Conservation (phyloP, 768 basidiomycete species). For the Termitomyces sp. region DNA sequence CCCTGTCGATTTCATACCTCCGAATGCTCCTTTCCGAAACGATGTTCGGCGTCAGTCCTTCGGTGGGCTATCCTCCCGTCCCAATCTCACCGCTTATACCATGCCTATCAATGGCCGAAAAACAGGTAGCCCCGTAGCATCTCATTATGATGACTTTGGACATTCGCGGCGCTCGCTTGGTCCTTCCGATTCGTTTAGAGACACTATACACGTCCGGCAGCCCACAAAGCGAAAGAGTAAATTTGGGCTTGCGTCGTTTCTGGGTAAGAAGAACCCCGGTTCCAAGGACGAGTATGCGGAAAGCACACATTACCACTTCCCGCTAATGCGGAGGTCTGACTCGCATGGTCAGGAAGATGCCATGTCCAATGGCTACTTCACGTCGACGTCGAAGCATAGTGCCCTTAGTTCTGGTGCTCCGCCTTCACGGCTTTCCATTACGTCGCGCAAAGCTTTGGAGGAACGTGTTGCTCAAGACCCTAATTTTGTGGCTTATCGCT, state of each 20-base stretch:
- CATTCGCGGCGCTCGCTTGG: constrained; percentile 55
- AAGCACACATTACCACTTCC: constrained; percentile 36
- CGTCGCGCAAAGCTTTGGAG: constrained; percentile 67
- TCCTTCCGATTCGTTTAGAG: constrained; percentile 31
- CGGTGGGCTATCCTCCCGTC: constrained; percentile 54
- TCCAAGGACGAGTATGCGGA: constrained; percentile 28
- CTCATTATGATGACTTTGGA: constrained; percentile 70
- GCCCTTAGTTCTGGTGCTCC: constrained; percentile 31
- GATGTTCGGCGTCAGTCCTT: constrained; percentile 75
- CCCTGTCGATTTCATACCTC: constrained; percentile 49
- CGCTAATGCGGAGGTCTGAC: constrained; percentile 37
- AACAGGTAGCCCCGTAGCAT: constrained; percentile 30
- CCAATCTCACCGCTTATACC: constrained; percentile 46
- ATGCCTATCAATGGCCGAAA: constrained; percentile 31
- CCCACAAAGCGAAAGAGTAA: constrained; percentile 63
- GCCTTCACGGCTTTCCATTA: constrained; percentile 53
- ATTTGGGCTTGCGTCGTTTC: constrained; percentile 60
- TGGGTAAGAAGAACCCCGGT: constrained; percentile 48
- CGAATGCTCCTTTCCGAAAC: constrained; percentile 57
- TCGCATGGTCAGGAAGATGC: constrained; percentile 47
- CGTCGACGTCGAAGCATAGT: constrained; percentile 47
- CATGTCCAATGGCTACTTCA: constrained; percentile 38
- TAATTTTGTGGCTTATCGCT: constrained; percentile 83
- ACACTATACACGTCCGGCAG: constrained; percentile 15
- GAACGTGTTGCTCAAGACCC: constrained; percentile 80